These are phyloP conservation scores for Metschnikowia vanudenii DNA, from an alignment of 805 yeast genomes.

Conservation along the genomic window DNA sequence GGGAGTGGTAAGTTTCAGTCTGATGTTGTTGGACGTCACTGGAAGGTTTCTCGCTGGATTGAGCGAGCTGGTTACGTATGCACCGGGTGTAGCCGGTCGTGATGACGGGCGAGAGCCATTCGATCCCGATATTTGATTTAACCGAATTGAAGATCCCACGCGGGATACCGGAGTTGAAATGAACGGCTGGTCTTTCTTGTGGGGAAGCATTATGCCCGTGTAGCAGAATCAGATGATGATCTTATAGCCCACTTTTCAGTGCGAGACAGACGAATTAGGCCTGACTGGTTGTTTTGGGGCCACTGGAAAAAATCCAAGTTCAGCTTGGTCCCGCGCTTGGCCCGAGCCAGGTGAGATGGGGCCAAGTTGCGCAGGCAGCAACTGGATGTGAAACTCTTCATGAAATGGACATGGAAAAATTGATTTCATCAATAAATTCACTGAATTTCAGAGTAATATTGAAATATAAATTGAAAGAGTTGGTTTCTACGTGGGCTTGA, in stretches of 20 bases:
- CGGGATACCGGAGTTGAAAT: constrained; percentile 38
- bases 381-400: too few relatives aligned
- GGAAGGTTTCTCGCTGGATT: constrained; percentile 37
- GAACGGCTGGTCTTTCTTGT: constrained; percentile 29
- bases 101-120: constrained; percentile 12
- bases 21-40: constrained; percentile 20
- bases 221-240: background rate
- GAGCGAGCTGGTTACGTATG: constrained; percentile 38
- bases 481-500: too few relatives aligned
- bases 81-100: constrained; percentile 20
- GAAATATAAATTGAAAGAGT: too few relatives aligned
- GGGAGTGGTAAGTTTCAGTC: constrained; percentile 19
- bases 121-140: constrained; percentile 24
- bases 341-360: background rate
- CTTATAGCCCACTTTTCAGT: background rate
- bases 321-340: too few relatives aligned
- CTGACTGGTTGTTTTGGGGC: background rate
- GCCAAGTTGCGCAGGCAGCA: background rate
- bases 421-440: too few relatives aligned
- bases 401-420: too few relatives aligned
- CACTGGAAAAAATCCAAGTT: too few relatives aligned
- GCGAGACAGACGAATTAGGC: background rate
- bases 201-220: constrained; percentile 26
- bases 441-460: too few relatives aligned
- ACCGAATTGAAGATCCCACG: constrained; percentile 32